Conservation (phyloP, 805 yeast species). For the Scheffersomyces lignosus region DNA sequence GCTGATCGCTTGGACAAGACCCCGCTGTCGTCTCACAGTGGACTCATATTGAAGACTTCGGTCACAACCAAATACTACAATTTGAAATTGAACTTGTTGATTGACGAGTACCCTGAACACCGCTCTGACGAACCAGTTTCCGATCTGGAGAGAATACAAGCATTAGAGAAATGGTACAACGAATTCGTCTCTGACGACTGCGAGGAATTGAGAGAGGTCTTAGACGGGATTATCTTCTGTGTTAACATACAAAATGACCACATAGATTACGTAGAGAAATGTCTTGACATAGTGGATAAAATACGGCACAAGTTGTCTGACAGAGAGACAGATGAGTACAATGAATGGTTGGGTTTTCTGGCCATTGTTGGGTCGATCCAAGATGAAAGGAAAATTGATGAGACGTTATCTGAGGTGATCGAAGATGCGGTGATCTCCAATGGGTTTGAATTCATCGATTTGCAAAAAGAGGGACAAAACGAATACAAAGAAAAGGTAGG, state of each 20-base stretch:
- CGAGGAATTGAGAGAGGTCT: conserved; percentile 43
- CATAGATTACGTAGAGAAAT: conserved; percentile 13
- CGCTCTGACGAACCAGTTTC: conserved; percentile 1
- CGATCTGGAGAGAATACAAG: conserved; percentile 9
- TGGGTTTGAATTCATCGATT: conserved; percentile 47
- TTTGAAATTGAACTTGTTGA: conserved; percentile 26
- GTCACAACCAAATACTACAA: conserved; percentile 34
- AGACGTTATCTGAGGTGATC: conserved; percentile 18
- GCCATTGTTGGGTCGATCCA: conserved; percentile 32
- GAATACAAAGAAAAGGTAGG: conserved; percentile 48
- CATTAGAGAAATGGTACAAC: conserved; percentile 33
- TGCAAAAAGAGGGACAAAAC: conserved; percentile 31
- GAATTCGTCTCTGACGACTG: conserved; percentile 41
- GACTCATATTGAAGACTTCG: conserved; percentile 25
- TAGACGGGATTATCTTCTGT: conserved; percentile 49
- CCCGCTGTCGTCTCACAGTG: conserved; percentile 26
- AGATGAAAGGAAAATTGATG: conserved; percentile 7
- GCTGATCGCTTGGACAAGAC: background rate
- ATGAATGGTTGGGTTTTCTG: conserved; percentile 29
- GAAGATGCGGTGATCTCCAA: conserved; percentile 39
- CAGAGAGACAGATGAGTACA: background rate
- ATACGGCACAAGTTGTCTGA: conserved; percentile 11
- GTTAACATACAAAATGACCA: conserved; percentile 25
- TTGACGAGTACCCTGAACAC: conserved; percentile 38
- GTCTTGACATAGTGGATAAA: conserved; percentile 15